Percentiles rank a stretch among this genome's conserved stretches.
Conservation (phyloP, 2,329 filamentous ascomycete genomes). For the Lithohypha guttulata region DNA sequence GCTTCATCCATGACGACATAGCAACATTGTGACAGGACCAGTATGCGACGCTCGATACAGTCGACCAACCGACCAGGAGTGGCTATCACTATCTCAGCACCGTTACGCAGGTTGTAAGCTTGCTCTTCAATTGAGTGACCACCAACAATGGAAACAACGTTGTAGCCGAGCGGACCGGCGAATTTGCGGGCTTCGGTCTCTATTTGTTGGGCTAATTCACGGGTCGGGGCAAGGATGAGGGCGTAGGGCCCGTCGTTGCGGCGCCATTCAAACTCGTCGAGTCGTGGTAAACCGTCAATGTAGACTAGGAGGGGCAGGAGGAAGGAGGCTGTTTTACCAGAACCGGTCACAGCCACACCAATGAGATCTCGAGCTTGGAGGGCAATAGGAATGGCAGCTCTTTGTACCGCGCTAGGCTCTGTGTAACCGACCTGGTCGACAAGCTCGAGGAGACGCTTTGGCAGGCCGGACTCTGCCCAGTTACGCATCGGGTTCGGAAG, state of each 20-base stretch:
- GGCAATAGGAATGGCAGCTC: conserved; percentile 90
- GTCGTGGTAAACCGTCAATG: conserved; percentile 76
- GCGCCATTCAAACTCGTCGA: conserved; percentile 69
- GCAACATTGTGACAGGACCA: conserved; percentile 91
- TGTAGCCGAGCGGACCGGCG: conserved; percentile 79
- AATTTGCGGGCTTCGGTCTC: conserved; percentile 91
- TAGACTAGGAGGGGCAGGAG: conserved; percentile 85
- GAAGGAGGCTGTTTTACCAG: conserved; percentile 95
- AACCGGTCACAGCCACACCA: conserved; percentile 94
- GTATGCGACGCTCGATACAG: conserved; percentile 83
- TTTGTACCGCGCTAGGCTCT: conserved; percentile 83
- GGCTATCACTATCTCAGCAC: conserved; percentile 96
- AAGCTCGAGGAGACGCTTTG: conserved; percentile 66
- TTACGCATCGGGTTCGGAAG: conserved; percentile 95
- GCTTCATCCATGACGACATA: conserved; percentile 99
- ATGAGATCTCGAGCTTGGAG: conserved; percentile 91
- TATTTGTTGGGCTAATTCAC: conserved; percentile 95
- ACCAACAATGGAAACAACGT: conserved; percentile 93
- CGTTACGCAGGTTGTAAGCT: conserved; percentile 76
- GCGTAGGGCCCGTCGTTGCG: conserved; percentile 94
- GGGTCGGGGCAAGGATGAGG: conserved; percentile 91
- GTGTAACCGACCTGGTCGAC: conserved; percentile 78
- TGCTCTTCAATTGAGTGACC: conserved; percentile 93
- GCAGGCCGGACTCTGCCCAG: conserved; percentile 78
- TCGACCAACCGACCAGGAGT: conserved; percentile 94